Base-by-base conservation (phyloP, 176 grass and related monocot species). In the Rhynchospora breviuscula region DNA sequence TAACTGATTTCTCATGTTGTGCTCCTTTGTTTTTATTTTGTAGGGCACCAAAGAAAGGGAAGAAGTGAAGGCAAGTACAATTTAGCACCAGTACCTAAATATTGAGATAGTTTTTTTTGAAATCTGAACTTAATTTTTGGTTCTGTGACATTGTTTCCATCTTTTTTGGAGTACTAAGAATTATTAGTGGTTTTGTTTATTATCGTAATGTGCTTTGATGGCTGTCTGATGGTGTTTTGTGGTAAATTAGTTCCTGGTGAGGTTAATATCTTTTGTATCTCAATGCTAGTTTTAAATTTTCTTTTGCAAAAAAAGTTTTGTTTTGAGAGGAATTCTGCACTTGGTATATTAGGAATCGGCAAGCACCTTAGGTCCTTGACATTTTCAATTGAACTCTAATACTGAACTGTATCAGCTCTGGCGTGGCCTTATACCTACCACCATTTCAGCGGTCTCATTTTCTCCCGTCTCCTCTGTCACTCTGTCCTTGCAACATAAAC, bases 1-100 rank as follows among this genome's bases (percentile, higher is more conserved):
- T 23, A 33, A 25, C 19, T 59, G 72, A 63, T 76, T 78, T 0
- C 15, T 6, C 10, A 46, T 66, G 6, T 40, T 40, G 35, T 40
- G 35, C 2, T 40, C 0, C 0, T 0, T 19, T 44, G 3, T 85
- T 33, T 29, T 29, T 29, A 29, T 29, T 29, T 54, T 82, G 65
- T 60, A 91, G 90, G 60, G 84, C 81, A 81, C 65, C 87, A 1
- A 89, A 89, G 84, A 91, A 89, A 44, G 49, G 66, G 0, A 91
- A 87, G 90, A 91, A 91, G 61, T 91, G 76, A 91, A 89, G 75
- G 13, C 52, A 62, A 44, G 54, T 78, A 57, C 29, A 67, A 33
- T 56, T 77, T 54, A 61, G 63, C 35, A 81, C 45, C 19, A 59
- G 62, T 88, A 58, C 74, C 26, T 81, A 63, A 84, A 19, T 84